phyloP scores from a whole-genome alignment of 1,139 yeast species.

The Kodamaea plutei region DNA sequence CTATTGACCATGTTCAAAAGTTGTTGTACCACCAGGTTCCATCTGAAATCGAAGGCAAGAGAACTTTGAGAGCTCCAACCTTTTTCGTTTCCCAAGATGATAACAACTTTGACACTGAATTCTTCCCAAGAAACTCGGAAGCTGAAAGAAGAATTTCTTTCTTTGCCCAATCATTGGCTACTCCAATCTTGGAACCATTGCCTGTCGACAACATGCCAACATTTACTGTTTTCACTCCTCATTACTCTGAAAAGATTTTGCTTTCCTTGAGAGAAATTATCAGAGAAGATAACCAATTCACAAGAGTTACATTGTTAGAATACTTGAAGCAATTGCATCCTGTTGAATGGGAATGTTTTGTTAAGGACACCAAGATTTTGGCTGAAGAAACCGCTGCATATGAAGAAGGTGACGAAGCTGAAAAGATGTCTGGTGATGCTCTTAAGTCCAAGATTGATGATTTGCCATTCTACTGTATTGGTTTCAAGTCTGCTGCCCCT shows the following conservation, averaged over 20 bases:
- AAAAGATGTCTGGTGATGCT: constrained; percentile 62
- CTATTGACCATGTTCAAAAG: constrained; percentile 97
- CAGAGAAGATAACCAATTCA: constrained; percentile 97
- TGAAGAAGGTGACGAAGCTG: constrained; percentile 66
- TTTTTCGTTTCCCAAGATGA: constrained; percentile 98
- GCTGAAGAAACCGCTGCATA: constrained; percentile 95
- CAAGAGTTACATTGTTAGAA: constrained; percentile 93
- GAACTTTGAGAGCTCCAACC: constrained; percentile 97
- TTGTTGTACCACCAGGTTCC: constrained; percentile 97
- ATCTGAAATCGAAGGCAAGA: constrained; percentile 93
- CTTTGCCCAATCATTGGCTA: constrained; percentile 97
- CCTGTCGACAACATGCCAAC: constrained; percentile 99
- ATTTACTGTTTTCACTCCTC: constrained; percentile 95
- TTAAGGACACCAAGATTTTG: constrained; percentile 94
- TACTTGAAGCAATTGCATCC: constrained; percentile 97
- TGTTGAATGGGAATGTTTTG: constrained; percentile 99
- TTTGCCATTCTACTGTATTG: constrained; percentile 96
- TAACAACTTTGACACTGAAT: constrained; percentile 89
- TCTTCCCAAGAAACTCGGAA: constrained; percentile 93
- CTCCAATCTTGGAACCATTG: constrained; percentile 96
- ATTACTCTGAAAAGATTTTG: constrained; percentile 94
- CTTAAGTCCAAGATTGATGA: constrained; percentile 92
- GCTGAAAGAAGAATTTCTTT: constrained; percentile 99
- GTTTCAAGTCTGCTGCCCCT: constrained; percentile 99
- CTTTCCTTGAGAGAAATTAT: constrained; percentile 94